Conservation (phyloP, 345 rosid genomes). For the Linum usitatissimum region DNA sequence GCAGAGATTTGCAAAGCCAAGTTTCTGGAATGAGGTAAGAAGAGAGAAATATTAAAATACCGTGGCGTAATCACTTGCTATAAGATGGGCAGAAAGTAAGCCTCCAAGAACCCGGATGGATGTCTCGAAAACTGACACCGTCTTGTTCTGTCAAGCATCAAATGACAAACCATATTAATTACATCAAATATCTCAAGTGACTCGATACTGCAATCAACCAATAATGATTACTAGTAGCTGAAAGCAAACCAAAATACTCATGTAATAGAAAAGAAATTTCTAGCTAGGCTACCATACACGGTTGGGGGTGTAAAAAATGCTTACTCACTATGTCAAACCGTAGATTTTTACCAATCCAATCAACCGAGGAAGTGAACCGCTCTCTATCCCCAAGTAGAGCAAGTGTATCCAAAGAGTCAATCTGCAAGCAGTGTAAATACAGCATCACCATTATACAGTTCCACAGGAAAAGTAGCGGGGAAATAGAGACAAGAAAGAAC, state of each 20-base stretch:
- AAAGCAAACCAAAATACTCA: no score
- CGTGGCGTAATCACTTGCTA: conserved; percentile 96
- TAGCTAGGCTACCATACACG: neutral
- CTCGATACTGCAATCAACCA: neutral
- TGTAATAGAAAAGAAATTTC: neutral
- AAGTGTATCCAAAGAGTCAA: conserved; percentile 83
- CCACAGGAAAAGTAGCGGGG: conserved; percentile 3
- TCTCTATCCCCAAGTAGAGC: conserved; percentile 83
- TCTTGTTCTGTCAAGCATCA: conserved; percentile 64
- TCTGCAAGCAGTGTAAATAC: conserved; percentile 30
- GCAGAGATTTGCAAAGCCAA: neutral
- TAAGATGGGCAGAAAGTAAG: conserved; percentile 93
- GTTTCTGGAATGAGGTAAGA: neutral
- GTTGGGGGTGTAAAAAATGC: conserved; percentile 10
- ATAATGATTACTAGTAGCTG: no score
- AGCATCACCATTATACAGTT: conserved; percentile 12
- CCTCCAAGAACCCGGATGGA: conserved; percentile 91
- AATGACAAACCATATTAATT: conserved; percentile 4
- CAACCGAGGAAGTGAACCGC: conserved; percentile 64
- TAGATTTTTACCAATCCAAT: conserved; percentile 95
- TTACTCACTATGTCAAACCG: conserved; percentile 97
- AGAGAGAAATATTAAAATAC: conserved; percentile 22
- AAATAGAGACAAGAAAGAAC: neutral
- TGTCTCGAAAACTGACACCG: conserved; percentile 92
- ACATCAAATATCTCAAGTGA: neutral